Base-by-base conservation (phyloP, 352 stramenopile genomes). In the Pythium dissimile region DNA sequence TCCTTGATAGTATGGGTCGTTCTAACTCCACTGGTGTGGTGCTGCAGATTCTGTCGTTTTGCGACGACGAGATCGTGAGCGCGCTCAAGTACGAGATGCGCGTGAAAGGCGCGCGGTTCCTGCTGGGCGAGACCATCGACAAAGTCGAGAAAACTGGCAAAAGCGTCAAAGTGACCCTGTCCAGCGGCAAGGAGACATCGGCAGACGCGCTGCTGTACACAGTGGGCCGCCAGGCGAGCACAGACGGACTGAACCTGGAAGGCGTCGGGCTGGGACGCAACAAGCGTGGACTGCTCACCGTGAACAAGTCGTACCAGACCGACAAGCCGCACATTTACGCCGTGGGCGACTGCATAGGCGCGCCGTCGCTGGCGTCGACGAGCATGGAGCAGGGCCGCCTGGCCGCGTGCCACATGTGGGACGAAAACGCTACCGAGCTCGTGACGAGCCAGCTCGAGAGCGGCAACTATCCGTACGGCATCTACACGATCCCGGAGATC, bases 401-500 rank as follows among this genome's bases (percentile, higher is more conserved):
- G 18, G 88, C 85, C 4, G 81, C 84, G 24, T 88, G 78, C 60
- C 86, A 95, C 66, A 96, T 96, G 88, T 95, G 85, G 75, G 70
- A 41, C 34, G 34, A 41, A 41, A 83, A 13, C 64, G 68, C 10
- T 38, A 74, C 24, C 68, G 75, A 16, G 70, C 92, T 51, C 69
- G 83, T 15, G 56, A 88, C 80, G 34, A 89, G 80, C 38, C 79
- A 90, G 62, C 66, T 90, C 26, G 76, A 88, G 58, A 88, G 58
- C 49, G 84, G 80, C 44, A 89, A 88, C 54, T 96, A 94, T 50
- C 88, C 88, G 38, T 96, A 95, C 62, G 88, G 88, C 48, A 96
- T 96, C 63, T 96, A 96, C 71, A 96, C 88, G 31, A 93, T 96
- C 39, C 88, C 88, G 1, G 88, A 96, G 58, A 95, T 96, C 54